Evolutionary conservation across 495 filamentous ascomycete genomes (phyloP), one percentile per base, ranked within the genome.

Genomic region (Diplogelasinospora grovesii): DNA sequence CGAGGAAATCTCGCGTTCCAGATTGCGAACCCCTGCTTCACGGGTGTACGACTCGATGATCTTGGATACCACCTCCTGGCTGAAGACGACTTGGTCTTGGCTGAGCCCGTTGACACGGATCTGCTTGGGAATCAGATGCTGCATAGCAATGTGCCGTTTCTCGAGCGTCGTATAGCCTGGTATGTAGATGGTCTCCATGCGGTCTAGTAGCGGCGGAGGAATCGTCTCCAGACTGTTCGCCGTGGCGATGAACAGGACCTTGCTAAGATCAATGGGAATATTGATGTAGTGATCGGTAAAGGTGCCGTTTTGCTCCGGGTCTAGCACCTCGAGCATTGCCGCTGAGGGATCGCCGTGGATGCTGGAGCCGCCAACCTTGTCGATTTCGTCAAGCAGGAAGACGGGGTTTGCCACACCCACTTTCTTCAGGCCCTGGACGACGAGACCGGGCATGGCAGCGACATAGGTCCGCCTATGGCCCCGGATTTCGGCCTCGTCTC

Each of bases 271-370:
- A 43, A 97, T 85, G 3, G 93, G 93, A 33, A 96, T 89, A 53
- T 85, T 89, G 61, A 99, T 80, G 63, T 97, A 99, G 63, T 99
- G 93, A 52, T 99, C 93, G 9, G 75, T 83, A 64, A 99, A 99
- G 11, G 79, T 80, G 61, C 94, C 73, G 52, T 99, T 99, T 64
- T 99, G 93, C 59, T 99, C 93, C 6, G 93, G 93, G 54, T 99
- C 93, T 16, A 99, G 75, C 9, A 99, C 93, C 62, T 99, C 93
- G 10, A 99, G 78, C 88, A 99, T 94, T 1, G 93, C 93, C n/a
- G 93, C 93, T 19, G 87, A 93, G 6, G 93, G 93, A 53, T 99
- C 93, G 24, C 93, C 93, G 52, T 99, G 88, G 63, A 88, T 85
- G 59, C 89, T 96, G 25, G 86, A 78, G 41, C 81, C 82, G 43